Conservation (phyloP, 2,329 filamentous ascomycete genomes). For the Calonectria montana region DNA sequence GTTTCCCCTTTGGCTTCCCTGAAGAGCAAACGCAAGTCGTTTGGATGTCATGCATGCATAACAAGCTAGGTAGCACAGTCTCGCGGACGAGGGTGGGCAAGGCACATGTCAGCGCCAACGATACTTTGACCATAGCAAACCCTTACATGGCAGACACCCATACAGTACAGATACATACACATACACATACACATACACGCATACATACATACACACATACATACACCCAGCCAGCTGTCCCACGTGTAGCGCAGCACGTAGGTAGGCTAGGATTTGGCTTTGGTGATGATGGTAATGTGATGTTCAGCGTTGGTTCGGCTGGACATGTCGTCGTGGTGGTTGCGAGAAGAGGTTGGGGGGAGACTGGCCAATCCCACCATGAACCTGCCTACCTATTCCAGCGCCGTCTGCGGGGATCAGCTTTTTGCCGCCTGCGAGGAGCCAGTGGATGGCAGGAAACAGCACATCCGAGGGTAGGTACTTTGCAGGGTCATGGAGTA, state of each 20-base stretch:
- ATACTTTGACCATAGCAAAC: neutral
- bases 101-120: constrained; percentile 3
- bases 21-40: constrained; percentile 1
- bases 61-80: neutral
- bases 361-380: neutral
- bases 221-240: neutral
- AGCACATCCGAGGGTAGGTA: neutral
- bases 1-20: constrained; percentile 7
- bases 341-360: neutral
- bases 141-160: neutral
- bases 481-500: neutral
- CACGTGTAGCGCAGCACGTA: neutral
- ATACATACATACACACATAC: no score
- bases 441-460: constrained; percentile 5
- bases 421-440: constrained; percentile 7
- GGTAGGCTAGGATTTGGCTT: neutral
- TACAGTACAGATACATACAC: no score
- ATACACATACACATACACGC: no score
- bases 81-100: neutral
- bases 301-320: neutral
- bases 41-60: constrained; percentile 8
- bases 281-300: neutral
- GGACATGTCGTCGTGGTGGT: neutral
- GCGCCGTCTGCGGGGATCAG: constrained; percentile 9
- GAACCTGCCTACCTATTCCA: constrained; percentile 18